Percentiles rank a stretch among this genome's conserved stretches.
Conservation (phyloP, 495 filamentous ascomycete genomes). For the Penicillium egyptiacum region DNA sequence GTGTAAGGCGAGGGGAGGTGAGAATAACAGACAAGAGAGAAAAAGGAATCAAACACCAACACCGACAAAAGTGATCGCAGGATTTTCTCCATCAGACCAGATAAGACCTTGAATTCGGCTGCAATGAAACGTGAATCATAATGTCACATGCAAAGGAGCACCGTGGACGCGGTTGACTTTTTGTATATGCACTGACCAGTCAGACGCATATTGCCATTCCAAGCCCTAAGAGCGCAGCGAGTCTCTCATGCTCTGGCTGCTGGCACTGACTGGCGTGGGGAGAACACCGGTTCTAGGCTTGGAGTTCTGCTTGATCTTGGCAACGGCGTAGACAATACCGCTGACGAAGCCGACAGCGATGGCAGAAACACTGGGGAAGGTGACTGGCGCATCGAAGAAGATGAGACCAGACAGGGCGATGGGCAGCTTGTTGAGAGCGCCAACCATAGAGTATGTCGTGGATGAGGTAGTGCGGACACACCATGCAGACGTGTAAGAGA, state of each 20-base stretch:
- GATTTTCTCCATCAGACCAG: conserved; percentile 11
- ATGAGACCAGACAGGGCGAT: conserved; percentile 87
- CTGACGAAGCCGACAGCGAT: conserved; percentile 87
- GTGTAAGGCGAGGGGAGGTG: conserved; percentile 2
- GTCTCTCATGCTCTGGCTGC: conserved; percentile 88
- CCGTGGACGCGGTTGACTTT: conserved; percentile 7
- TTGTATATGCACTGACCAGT: conserved; percentile 15
- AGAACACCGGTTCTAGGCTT: conserved; percentile 61
- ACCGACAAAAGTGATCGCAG: conserved; percentile 23
- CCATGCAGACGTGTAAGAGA: conserved; percentile 98
- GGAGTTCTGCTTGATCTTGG: conserved; percentile 81
- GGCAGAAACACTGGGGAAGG: conserved; percentile 86
- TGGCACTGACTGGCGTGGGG: conserved; percentile 83
- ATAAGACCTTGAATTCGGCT: conserved; percentile 19
- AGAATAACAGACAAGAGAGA: conserved; percentile 19
- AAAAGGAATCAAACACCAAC: conserved; percentile 32
- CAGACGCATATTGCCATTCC: conserved; percentile 8
- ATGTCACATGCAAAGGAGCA: conserved; percentile 32
- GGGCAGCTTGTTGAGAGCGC: conserved; percentile 95
- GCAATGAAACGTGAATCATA: conserved; percentile 41
- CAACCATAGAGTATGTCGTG: conserved; percentile 98
- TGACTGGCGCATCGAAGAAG: conserved; percentile 94
- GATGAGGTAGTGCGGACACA: conserved; percentile 95
- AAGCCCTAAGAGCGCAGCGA: conserved; percentile 57
- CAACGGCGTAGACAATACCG: conserved; percentile 87